Conservation (phyloP, 2,329 filamentous ascomycete species). For the Coniella vitis region DNA sequence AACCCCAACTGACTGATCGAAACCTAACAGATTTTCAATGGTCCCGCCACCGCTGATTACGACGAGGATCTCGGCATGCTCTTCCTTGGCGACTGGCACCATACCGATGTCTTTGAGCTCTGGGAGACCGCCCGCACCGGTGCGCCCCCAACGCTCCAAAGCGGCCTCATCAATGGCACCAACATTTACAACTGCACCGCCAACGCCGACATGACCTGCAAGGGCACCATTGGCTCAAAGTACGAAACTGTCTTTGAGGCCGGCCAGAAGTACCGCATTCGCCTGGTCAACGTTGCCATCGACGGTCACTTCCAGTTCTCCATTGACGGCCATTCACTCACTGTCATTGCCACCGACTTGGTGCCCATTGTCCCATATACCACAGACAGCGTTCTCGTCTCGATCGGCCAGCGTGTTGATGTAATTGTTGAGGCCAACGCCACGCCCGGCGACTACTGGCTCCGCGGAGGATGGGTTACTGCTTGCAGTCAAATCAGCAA, state of each 20-base stretch:
- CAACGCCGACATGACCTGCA: constrained; percentile 5
- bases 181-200: constrained; percentile 15
- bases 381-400: constrained; percentile 37
- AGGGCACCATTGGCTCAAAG: constrained; percentile 21
- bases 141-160: constrained; percentile 18
- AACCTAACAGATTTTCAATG: constrained; percentile 34
- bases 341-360: constrained; percentile 51
- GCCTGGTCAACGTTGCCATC: constrained; percentile 40
- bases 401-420: constrained; percentile 32
- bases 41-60: constrained; percentile 37
- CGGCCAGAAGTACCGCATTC: constrained; percentile 38
- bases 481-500: constrained; percentile 17
- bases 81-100: constrained; percentile 44
- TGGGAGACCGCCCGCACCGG: constrained; percentile 18
- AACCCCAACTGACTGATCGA: background rate
- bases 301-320: constrained; percentile 41
- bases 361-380: constrained; percentile 51
- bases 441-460: constrained; percentile 19
- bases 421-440: constrained; percentile 17
- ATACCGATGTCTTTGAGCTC: constrained; percentile 20
- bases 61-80: constrained; percentile 43
- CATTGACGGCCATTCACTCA: constrained; percentile 50
- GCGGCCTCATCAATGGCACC: constrained; percentile 17
- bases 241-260: constrained; percentile 23
- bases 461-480: constrained; percentile 18